Base-by-base conservation (phyloP, 495 filamentous ascomycete species). In the Glarea lozoyensis region DNA sequence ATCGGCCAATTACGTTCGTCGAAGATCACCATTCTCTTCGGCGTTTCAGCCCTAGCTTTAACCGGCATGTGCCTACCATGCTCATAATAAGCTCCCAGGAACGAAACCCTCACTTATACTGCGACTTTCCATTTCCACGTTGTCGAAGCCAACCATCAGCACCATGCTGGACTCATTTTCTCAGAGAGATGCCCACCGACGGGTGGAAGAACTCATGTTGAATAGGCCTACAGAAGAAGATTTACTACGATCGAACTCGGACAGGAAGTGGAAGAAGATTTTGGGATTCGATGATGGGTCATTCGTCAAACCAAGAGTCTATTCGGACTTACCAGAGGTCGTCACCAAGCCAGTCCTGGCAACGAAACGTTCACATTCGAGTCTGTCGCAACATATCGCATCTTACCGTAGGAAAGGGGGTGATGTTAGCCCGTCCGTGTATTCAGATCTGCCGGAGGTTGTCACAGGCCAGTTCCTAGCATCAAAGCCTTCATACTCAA, bases 251-350 rank as follows among this genome's bases (percentile, higher is more conserved):
- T 24, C 37, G 25, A 46, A 42, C 29, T 42, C 50, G 23, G 22
- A 27, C 13, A 33, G 41, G 25, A 53, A 53, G 39, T 53, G 50
- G 50, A 53, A 53, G 24, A 32, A 53, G 18, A 45, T 53, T 15
- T 32, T 53, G 2, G 50, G 50, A 16, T 53, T 53, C 33, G 50
- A 53, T 23, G 50, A 53, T 16, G 50, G 50, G 12, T 23, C 19
- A n/a, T 2, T 19, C 15, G 4, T 20, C 6, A 15, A 16, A 35
- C 32, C 9, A 10, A 10, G 12, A n/a, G 12, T 19, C 10, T 31
- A 48, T 22, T 24, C 46, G 35, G 25, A 23, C 25, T 19, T 40
- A 3, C 22, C 46, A 22, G 35, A 35, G 22, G 43, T 29, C 35
- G 18, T 34, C 24, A 4, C 33, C 10, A 7, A 37, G 20, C 4